Conservation (phyloP, 257 asterid genomes). For the Jacaranda mimosifolia region DNA sequence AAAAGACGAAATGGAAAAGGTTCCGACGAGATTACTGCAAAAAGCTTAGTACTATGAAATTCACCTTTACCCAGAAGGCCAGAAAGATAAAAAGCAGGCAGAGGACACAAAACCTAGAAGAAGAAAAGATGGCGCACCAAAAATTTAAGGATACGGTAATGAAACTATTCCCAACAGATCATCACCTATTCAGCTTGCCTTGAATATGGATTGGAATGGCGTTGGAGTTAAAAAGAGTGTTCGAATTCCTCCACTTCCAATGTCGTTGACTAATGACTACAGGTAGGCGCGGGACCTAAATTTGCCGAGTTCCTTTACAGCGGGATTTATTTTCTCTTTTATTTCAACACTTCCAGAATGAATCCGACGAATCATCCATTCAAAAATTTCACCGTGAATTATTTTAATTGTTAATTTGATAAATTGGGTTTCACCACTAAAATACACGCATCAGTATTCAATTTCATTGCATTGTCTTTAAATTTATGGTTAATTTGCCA, state of each 20-base stretch:
- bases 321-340: not conserved
- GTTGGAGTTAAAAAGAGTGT: too few species aligned
- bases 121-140: not conserved
- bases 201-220: constrained; percentile 16
- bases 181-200: constrained; percentile 19
- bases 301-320: not conserved
- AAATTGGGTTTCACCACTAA: too few species aligned
- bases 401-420: too few species aligned
- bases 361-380: too few species aligned
- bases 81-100: not conserved
- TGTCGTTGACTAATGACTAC: constrained; percentile 45
- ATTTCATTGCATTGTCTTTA: too few species aligned
- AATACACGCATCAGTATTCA: too few species aligned
- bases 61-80: not conserved
- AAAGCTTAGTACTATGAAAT: constrained; percentile 21
- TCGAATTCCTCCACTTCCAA: constrained; percentile 4
- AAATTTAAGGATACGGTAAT: not conserved
- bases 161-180: constrained; percentile 24
- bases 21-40: constrained; percentile 27
- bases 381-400: too few species aligned
- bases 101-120: not conserved
- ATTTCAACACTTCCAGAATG: too few species aligned
- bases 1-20: not conserved
- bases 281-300: not conserved
- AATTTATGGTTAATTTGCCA: too few species aligned